These are phyloP conservation scores for Cercospora canescens DNA, from an alignment of 2,329 filamentous ascomycete genomes.

Conservation along the genomic window DNA sequence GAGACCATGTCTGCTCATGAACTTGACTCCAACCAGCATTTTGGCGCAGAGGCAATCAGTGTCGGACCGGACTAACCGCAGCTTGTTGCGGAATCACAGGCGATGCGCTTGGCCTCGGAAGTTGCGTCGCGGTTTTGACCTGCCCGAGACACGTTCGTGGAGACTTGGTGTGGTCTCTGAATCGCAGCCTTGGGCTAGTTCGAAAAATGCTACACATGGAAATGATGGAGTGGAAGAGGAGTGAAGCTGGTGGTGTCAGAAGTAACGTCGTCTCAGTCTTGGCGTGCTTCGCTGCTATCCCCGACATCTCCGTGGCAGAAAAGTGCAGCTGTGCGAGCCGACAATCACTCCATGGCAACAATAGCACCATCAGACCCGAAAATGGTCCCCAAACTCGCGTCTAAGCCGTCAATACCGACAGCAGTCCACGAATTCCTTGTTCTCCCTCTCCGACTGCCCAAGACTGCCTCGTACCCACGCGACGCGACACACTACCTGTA, in stretches of 20 bases:
- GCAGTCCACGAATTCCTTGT: slow-evolving; percentile 64
- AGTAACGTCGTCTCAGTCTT: background rate
- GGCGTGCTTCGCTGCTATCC: background rate
- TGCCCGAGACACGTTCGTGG: no score
- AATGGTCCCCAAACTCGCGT: slow-evolving; percentile 20
- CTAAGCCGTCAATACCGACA: slow-evolving; percentile 10
- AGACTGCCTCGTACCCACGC: slow-evolving; percentile 62
- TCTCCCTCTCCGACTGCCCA: slow-evolving; percentile 67
- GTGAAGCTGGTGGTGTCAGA: background rate
- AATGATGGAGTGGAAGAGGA: background rate
- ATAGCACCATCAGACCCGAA: background rate
- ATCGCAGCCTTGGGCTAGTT: no score
- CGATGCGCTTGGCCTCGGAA: no score
- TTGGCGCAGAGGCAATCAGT: no score
- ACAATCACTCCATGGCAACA: background rate
- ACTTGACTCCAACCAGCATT: no score
- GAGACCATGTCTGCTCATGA: no score
- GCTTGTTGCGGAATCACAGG: no score
- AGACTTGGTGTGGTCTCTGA: no score
- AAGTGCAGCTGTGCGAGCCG: background rate
- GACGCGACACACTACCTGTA: slow-evolving; percentile 79
- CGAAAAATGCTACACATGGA: no score
- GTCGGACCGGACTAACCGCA: no score
- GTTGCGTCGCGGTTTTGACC: no score
- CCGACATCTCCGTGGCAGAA: background rate